These are phyloP conservation scores for Theobroma cacao DNA, from an alignment of 345 rosid genomes.

Conservation along the genomic window DNA sequence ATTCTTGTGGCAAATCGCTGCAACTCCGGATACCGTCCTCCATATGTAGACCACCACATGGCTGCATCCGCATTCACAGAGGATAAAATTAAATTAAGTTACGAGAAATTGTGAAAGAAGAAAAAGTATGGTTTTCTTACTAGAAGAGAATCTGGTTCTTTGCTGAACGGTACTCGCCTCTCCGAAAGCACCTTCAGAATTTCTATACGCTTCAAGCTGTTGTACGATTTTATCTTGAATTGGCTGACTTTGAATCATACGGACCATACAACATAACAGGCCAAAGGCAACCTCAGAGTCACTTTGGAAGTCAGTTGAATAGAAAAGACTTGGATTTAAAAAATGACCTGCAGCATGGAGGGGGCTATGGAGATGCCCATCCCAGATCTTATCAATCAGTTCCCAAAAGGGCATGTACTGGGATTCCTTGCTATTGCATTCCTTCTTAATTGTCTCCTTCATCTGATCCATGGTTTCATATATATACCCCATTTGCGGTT, in stretches of 20 bases:
- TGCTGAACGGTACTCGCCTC: slow-evolving; percentile 40
- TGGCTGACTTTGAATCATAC: slow-evolving; percentile 28
- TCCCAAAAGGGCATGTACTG: slow-evolving; percentile 46
- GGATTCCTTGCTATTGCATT: slow-evolving; percentile 21
- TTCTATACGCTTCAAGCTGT: slow-evolving; percentile 44
- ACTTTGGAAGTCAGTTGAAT: slow-evolving; percentile 40
- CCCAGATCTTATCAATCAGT: slow-evolving; percentile 64
- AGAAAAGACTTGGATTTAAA: slow-evolving; percentile 55
- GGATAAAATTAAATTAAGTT: background rate
- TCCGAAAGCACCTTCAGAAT: slow-evolving; percentile 36
- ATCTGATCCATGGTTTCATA: slow-evolving; percentile 61
- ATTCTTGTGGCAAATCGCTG: slow-evolving; percentile 47
- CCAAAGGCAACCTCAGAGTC: slow-evolving; percentile 52
- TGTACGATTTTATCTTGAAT: slow-evolving; percentile 28
- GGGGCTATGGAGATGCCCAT: slow-evolving; percentile 44
- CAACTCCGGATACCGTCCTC: slow-evolving; percentile 46
- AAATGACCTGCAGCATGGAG: slow-evolving; percentile 70
- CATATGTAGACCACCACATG: slow-evolving; percentile 55
- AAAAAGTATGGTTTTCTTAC: slow-evolving; percentile 23
- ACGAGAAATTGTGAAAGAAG: background rate
- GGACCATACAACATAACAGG: slow-evolving; percentile 37
- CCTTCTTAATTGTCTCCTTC: slow-evolving; percentile 47
- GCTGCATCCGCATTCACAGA: slow-evolving; percentile 25
- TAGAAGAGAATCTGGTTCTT: slow-evolving; percentile 37
- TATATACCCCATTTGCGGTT: slow-evolving; percentile 50